Evolutionary conservation across 805 yeast species (phyloP).

Genomic region (Zygosaccharomyces gambellarensis): DNA sequence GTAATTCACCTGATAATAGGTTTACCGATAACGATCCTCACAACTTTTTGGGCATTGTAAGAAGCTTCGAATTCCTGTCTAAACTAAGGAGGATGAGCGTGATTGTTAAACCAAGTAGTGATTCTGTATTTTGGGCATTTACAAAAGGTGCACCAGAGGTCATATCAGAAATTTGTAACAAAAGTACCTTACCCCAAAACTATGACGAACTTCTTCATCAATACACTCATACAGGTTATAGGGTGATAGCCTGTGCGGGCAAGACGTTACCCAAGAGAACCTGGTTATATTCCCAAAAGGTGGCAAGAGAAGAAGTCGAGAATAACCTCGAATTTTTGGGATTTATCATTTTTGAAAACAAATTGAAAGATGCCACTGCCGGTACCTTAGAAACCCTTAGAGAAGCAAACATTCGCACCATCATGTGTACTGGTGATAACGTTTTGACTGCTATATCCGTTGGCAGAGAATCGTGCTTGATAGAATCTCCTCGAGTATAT

Average conservation of each 20-base stretch:
- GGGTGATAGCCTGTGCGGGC: slow-evolving; percentile 92
- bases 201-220: slow-evolving; percentile 69
- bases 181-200: slow-evolving; percentile 65
- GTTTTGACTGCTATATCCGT: slow-evolving; percentile 92
- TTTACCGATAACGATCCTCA: slow-evolving; percentile 36
- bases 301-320: slow-evolving; percentile 65
- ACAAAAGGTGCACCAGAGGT: slow-evolving; percentile 98
- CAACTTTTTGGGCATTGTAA: slow-evolving; percentile 43
- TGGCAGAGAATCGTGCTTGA: slow-evolving; percentile 73
- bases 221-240: slow-evolving; percentile 89
- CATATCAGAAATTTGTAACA: slow-evolving; percentile 69
- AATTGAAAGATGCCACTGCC: slow-evolving; percentile 66
- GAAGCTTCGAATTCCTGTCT: slow-evolving; percentile 77
- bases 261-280: slow-evolving; percentile 45
- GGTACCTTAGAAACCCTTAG: slow-evolving; percentile 54
- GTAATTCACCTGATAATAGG: slow-evolving; percentile 27
- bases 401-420: slow-evolving; percentile 69
- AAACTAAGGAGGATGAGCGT: slow-evolving; percentile 89
- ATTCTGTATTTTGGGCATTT: slow-evolving; percentile 45
- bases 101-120: slow-evolving; percentile 46
- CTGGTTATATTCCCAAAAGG: slow-evolving; percentile 46
- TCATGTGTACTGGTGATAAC: slow-evolving; percentile 98
- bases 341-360: slow-evolving; percentile 88
- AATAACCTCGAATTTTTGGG: slow-evolving; percentile 70
- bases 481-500: slow-evolving; percentile 47